phyloP scores from a whole-genome alignment of 345 rosid species.

The Citrus cavaleriei region DNA sequence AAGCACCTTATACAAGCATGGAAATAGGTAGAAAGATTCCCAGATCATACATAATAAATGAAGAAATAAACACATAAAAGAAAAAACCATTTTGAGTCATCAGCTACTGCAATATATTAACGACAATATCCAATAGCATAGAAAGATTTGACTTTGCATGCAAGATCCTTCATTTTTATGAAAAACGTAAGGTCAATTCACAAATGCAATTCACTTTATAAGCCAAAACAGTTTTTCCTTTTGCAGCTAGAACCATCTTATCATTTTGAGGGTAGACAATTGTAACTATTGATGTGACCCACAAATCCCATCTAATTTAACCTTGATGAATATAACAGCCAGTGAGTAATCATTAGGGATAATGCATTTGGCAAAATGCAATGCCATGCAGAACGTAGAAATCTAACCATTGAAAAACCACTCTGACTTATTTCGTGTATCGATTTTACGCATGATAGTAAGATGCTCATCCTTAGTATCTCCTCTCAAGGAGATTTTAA shows the following conservation, averaged over 20 bases:
- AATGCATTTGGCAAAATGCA: neutral
- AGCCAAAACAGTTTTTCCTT: neutral
- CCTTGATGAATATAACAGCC: neutral
- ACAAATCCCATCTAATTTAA: neutral
- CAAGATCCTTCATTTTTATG: neutral
- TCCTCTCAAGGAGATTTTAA: slow-evolving; percentile 78
- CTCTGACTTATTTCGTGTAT: slow-evolving; percentile 79
- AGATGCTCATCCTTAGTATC: slow-evolving; percentile 47
- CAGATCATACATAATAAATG: neutral
- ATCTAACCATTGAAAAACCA: slow-evolving; percentile 78
- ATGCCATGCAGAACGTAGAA: slow-evolving; percentile 4
- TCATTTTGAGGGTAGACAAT: too few species aligned
- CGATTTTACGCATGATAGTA: slow-evolving; percentile 63
- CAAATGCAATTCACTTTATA: neutral
- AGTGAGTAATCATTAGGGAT: neutral
- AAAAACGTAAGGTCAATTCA: neutral
- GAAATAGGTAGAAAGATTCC: neutral
- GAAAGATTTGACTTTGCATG: neutral
- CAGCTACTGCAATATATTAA: neutral
- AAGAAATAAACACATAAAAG: slow-evolving; percentile 2
- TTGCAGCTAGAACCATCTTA: neutral
- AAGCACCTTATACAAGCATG: neutral
- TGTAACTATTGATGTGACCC: neutral
- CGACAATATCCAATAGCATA: neutral
- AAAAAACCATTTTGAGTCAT: neutral